Base-by-base conservation (phyloP, 225 moss, liverwort and hornwort genomes). In the Ulota crispa region DNA sequence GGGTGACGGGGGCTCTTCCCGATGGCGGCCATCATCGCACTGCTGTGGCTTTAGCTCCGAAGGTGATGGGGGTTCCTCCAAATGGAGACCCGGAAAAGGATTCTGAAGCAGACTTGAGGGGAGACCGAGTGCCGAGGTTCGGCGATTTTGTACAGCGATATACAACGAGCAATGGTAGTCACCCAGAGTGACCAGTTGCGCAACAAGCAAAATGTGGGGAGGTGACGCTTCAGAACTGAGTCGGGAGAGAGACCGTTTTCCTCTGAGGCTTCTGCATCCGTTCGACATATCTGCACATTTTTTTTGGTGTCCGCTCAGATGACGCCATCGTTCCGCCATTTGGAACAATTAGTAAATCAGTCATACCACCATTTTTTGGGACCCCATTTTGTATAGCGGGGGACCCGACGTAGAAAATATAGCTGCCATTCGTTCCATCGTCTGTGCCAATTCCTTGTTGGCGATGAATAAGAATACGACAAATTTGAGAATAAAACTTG, bases 51-150 rank as follows among this genome's bases (percentile, higher is more conserved):
- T 15, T 43, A 9, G 45, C 1, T 41, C 42, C 5, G 80, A 83
- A 55, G 81, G 81, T 10, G 83, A 87, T 37, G 87, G 84, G 13
- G 84, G 87, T 3, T 81, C 84, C 9, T 84, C 78, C 0, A 87
- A 84, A 21, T 84, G 84, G 87, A 82, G 2, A 66, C 84, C 84
- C 3, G 79, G 71, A n/a, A 79, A 53, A 2, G 55, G 7, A 6
- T 73, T 79, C 27, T 79, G 50, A 73, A 68, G 27, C 4, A 1
- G 2, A 19, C 3, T 18, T 3, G 1, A 11, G 34, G 3, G 34
- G 19, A 47, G 62, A 34, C 34, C 80, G 11, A 12, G 11, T 18
- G 10, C 7, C 34, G 4, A 36, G 19, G 4, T 79, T 19, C 36
- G 28, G 11, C 36, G 36, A 36, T 73, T 57, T 57, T 78, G 56